Conservation (phyloP, 2,329 filamentous ascomycete genomes). For the Aspergillus pseudonomiae region DNA sequence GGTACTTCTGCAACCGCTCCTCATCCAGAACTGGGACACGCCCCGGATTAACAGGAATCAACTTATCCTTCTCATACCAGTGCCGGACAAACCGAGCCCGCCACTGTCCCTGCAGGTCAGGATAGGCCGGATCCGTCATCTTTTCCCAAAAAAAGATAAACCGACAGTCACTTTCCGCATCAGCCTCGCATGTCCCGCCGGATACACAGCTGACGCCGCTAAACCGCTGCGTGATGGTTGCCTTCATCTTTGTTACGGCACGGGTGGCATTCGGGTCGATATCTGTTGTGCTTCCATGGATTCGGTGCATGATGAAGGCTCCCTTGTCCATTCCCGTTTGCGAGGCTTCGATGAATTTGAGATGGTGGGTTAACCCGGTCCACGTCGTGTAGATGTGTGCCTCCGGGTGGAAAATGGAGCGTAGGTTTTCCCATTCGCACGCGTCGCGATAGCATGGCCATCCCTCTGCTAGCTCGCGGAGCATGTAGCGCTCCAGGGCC, state of each 20-base stretch:
- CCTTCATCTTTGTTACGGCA: slow-evolving; percentile 11
- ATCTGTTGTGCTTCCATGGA: slow-evolving; percentile 6
- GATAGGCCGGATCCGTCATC: not conserved
- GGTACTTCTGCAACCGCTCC: not conserved
- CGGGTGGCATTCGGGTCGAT: slow-evolving; percentile 3
- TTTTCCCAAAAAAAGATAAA: not conserved
- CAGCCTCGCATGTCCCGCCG: not conserved
- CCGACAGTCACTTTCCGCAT: slow-evolving; percentile 5
- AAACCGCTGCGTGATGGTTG: slow-evolving; percentile 6
- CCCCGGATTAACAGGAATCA: not conserved
- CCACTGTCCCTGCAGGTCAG: not conserved
- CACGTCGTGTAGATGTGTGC: slow-evolving; percentile 9
- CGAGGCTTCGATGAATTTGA: slow-evolving; percentile 11
- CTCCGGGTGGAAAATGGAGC: not conserved
- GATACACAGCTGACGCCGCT: not conserved
- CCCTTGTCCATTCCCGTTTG: slow-evolving; percentile 6
- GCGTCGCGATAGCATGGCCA: slow-evolving; percentile 11
- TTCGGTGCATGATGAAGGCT: slow-evolving; percentile 6
- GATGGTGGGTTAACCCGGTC: not conserved
- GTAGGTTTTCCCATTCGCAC: slow-evolving; percentile 10
- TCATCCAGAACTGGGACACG: not conserved
- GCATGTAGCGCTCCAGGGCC: slow-evolving; percentile 5
- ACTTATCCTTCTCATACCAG: not conserved
- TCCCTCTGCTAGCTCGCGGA: slow-evolving; percentile 9
- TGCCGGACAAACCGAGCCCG: not conserved